These are phyloP conservation scores for Herpetospermum pedunculosum DNA, from an alignment of 306 rosid species.

Conservation along the genomic window DNA sequence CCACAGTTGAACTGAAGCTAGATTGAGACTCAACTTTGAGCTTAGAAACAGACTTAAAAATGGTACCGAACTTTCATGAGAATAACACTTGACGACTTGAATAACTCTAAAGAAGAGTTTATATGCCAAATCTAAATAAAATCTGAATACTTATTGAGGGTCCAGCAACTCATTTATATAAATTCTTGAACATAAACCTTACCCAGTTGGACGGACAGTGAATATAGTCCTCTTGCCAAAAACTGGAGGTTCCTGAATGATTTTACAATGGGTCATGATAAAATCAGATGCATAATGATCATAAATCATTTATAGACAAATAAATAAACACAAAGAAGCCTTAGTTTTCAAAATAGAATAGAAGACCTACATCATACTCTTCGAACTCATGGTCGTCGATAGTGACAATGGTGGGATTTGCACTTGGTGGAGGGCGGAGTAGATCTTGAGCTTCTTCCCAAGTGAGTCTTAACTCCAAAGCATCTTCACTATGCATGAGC, in stretches of 20 bases:
- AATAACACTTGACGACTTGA: background rate
- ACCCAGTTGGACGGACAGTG: constrained; percentile 59
- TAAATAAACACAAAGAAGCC: background rate
- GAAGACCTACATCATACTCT: constrained; percentile 80
- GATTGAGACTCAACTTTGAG: background rate
- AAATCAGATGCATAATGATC: constrained; percentile 5
- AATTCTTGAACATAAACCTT: constrained; percentile 20
- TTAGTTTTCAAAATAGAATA: background rate
- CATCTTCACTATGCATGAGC: constrained; percentile 74
- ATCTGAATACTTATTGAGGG: background rate
- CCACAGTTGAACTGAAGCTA: background rate
- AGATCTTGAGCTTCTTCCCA: constrained; percentile 99
- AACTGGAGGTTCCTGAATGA: constrained; percentile 81
- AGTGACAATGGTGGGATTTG: constrained; percentile 63
- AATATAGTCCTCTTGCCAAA: constrained; percentile 89
- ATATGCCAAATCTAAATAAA: background rate
- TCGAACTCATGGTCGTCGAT: constrained; percentile 85
- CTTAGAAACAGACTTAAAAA: background rate
- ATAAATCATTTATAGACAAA: background rate
- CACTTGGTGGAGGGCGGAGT: constrained; percentile 87
- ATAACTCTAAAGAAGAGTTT: background rate
- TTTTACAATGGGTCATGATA: constrained; percentile 14
- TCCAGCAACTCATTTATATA: background rate
- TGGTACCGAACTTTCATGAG: too few species aligned
- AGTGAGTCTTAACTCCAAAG: constrained; percentile 74